Base-by-base conservation (phyloP, 2,329 filamentous ascomycete species). In the Colletotrichum cereale region DNA sequence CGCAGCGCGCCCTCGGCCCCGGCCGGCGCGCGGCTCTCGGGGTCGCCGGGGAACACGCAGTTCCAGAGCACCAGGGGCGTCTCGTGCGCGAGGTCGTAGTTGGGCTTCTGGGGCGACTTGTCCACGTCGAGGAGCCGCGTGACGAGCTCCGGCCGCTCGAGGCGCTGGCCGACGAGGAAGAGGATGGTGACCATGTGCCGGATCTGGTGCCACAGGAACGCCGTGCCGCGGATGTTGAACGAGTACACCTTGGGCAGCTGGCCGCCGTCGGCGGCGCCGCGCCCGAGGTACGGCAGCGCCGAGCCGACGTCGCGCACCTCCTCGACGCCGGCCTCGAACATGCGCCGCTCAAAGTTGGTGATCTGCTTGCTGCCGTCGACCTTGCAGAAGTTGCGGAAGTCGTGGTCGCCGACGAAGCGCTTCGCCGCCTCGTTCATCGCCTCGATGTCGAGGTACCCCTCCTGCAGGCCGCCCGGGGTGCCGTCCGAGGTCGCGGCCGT, bases 141-240 rank as follows among this genome's bases (percentile, higher is more conserved):
- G 53, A 98, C 86, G 18, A 98, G 83, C 0, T 88, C 88, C 0
- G 95, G 92, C 36, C 86, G 79, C 80, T 99, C 96, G 21, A 97
- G 88, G 0, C 94, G 91, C 82, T 99, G 96, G 36, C 94, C 96
- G 11, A 98, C 91, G 14, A 96, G 86, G 84, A 99, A 98, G n/a
- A 99, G 85, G 8, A 98, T 86, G 21, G 92, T 90, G n/a, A 97
- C 91, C 89, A 99, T 95, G 84, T 96, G 94, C 31, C 96, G 91
- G 75, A 99, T 97, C 83, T 99, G 96, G 83, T 99, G 96, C 96
- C 96, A 99, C 57, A 99, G 84, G 81, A 99, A 99, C 2, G 95
- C 96, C 10, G 93, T 95, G 26, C 96, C 96, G 75, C 95, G 90
- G 50, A 99, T 90, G 69, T 92, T 91, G 81, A 99, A 97, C 73